These are phyloP conservation scores for Nissolia schottii DNA, from an alignment of 306 rosid genomes.

Conservation along the genomic window DNA sequence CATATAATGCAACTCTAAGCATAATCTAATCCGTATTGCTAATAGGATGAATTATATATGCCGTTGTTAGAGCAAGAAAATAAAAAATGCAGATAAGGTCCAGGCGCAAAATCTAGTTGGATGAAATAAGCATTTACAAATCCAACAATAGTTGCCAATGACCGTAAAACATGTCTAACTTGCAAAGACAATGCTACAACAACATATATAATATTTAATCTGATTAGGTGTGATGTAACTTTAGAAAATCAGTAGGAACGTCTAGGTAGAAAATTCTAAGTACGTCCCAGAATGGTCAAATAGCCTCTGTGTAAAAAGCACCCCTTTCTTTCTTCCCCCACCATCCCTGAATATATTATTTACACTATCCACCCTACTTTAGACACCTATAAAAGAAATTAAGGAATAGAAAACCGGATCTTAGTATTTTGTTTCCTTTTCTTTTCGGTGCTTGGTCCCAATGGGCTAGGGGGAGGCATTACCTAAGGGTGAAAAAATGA, in stretches of 20 bases:
- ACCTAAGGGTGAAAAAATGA: not conserved
- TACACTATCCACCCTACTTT: not conserved
- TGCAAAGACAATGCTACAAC: not conserved
- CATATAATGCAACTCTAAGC: no score
- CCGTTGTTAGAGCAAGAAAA: not conserved
- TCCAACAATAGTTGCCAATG: not conserved
- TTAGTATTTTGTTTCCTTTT: not conserved
- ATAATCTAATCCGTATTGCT: not conserved
- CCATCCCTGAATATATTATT: not conserved
- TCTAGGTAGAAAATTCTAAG: slow-evolving; percentile 8
- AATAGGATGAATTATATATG: not conserved
- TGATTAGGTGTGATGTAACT: slow-evolving; percentile 25
- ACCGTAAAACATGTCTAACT: not conserved
- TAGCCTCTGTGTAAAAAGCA: not conserved
- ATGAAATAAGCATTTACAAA: not conserved
- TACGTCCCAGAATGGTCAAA: slow-evolving; percentile 11
- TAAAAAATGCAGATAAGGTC: not conserved
- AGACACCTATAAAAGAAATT: not conserved
- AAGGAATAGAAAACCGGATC: not conserved
- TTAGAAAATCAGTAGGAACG: not conserved
- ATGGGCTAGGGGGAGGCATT: not conserved
- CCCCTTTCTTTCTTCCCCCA: not conserved
- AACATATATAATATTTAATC: not conserved
- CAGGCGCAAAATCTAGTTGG: not conserved
- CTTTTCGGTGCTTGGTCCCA: not conserved